Conservation (phyloP, 306 rosid genomes). For the Castanospermum australe region DNA sequence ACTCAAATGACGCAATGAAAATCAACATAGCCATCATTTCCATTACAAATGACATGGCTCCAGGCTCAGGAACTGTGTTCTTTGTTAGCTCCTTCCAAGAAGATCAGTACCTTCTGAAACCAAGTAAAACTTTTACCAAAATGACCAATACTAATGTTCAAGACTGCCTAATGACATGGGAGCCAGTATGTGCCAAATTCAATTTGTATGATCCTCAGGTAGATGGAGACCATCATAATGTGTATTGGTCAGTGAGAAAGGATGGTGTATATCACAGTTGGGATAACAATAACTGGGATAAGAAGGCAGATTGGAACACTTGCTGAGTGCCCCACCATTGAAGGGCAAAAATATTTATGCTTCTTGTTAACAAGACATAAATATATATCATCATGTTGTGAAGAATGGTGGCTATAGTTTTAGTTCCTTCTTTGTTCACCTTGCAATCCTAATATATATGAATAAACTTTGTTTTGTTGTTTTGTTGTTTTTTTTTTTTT, state of each 20-base stretch:
- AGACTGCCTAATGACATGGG: not conserved
- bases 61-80: not conserved
- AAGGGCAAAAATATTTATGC: no score
- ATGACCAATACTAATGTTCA: not conserved
- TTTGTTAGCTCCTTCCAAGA: not conserved
- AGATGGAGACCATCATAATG: not conserved
- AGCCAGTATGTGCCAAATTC: not conserved
- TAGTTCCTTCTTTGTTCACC: no score
- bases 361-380: no score
- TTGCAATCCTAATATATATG: no score
- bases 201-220: not conserved
- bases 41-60: not conserved
- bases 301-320: not conserved
- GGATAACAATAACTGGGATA: not conserved
- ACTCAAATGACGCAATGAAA: not conserved
- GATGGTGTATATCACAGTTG: slow-evolving; percentile 23
- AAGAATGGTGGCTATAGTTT: no score
- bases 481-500: no score
- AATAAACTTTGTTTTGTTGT: no score
- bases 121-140: not conserved
- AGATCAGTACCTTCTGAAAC: not conserved
- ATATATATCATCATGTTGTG: no score
- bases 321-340: no score
- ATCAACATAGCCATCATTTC: not conserved
- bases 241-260: not conserved